Percentiles rank a stretch among this genome's conserved stretches.
Conservation (phyloP, 2,329 filamentous ascomycete species). For the Neoarthrinium moseri region DNA sequence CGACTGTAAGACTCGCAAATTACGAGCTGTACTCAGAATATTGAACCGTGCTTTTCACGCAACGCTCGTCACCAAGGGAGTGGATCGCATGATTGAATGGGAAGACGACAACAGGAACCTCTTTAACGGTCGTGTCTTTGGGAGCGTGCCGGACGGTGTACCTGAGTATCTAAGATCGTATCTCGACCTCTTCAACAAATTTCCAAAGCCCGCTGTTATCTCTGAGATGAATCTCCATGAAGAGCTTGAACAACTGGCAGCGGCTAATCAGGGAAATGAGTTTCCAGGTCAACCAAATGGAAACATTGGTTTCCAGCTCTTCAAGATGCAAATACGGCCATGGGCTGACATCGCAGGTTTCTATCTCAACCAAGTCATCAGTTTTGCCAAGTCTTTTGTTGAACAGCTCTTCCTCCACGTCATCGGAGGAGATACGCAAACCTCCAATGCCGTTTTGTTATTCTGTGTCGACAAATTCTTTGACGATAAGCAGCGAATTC, state of each 20-base stretch:
- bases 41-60: slow-evolving; percentile 29
- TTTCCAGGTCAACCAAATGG: slow-evolving; percentile 11
- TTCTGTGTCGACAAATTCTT: not conserved
- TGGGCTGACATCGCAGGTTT: slow-evolving; percentile 10
- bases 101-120: not conserved
- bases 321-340: slow-evolving; percentile 8
- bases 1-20: slow-evolving; percentile 23
- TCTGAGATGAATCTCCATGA: slow-evolving; percentile 13
- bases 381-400: slow-evolving; percentile 11
- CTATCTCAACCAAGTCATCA: slow-evolving; percentile 9
- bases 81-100: slow-evolving; percentile 17
- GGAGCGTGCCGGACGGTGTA: not conserved
- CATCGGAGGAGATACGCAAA: slow-evolving; percentile 6
- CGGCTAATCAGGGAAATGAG: slow-evolving; percentile 12
- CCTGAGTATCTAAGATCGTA: slow-evolving; percentile 29
- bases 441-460: not conserved
- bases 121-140: not conserved
- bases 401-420: slow-evolving; percentile 11
- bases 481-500: not conserved
- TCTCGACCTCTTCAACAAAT: slow-evolving; percentile 25
- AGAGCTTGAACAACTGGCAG: slow-evolving; percentile 11
- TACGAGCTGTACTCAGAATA: slow-evolving; percentile 30
- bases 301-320: slow-evolving; percentile 9
- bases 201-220: slow-evolving; percentile 24
- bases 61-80: slow-evolving; percentile 25